phyloP scores from a whole-genome alignment of 2,329 filamentous ascomycete species.

The Talaromyces islandicus region DNA sequence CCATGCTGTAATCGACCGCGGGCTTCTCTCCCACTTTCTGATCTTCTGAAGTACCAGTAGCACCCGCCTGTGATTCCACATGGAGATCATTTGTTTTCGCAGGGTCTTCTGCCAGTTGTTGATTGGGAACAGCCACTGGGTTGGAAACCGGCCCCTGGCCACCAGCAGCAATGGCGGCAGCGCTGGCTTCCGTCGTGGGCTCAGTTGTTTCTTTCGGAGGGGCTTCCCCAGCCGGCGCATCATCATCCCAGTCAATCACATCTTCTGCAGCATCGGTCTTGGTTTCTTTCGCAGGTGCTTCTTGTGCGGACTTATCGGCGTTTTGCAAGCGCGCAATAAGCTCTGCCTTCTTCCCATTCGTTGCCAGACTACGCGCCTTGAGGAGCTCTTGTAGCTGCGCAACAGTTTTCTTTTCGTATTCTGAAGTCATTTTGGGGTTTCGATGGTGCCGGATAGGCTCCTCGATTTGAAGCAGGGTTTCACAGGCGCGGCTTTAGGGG shows the following conservation, averaged over 20 bases:
- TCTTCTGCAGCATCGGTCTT: conserved; percentile 32
- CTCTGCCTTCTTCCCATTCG: conserved; percentile 46
- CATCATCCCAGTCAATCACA: conserved; percentile 41
- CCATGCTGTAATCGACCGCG: conserved; percentile 33
- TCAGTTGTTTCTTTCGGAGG: conserved; percentile 19
- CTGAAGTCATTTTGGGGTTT: conserved; percentile 28
- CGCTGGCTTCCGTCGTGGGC: conserved; percentile 25
- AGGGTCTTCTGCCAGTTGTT: conserved; percentile 31
- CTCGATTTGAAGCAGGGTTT: background rate
- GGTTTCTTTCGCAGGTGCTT: conserved; percentile 11
- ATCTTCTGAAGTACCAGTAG: conserved; percentile 14
- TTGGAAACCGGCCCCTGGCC: conserved; percentile 33
- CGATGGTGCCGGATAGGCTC: background rate
- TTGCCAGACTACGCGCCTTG: conserved; percentile 42
- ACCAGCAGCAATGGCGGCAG: conserved; percentile 31
- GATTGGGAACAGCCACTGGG: conserved; percentile 35
- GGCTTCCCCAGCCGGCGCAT: conserved; percentile 27
- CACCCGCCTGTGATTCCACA: conserved; percentile 23
- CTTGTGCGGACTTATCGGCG: conserved; percentile 26
- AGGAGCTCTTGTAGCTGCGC: conserved; percentile 45
- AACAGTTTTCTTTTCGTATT: conserved; percentile 47
- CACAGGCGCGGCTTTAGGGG: background rate
- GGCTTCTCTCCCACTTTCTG: conserved; percentile 26
- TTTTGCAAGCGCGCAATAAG: conserved; percentile 43
- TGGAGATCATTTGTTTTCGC: conserved; percentile 33